These are phyloP conservation scores for Chloranthus sessilifolius DNA, from an alignment of 164 flowering plant genomes.

Conservation along the genomic window DNA sequence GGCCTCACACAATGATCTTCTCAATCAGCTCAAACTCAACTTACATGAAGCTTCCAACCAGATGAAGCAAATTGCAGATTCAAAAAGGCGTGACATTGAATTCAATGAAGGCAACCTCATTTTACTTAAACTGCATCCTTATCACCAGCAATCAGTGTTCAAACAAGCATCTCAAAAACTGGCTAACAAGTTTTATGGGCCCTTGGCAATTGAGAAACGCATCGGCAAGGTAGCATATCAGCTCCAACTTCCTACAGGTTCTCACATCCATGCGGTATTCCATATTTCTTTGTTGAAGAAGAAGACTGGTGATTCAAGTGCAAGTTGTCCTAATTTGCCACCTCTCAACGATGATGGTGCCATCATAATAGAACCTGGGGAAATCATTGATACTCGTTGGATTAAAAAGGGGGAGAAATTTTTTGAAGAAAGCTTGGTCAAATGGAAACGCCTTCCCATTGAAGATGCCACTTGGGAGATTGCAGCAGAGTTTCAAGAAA, in stretches of 20 bases:
- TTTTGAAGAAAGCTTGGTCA: too few species aligned
- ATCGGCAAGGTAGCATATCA: slow-evolving; percentile 1
- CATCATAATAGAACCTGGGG: background rate
- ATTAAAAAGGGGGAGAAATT: too few species aligned
- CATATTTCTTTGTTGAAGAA: slow-evolving; percentile 6
- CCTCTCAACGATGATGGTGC: background rate
- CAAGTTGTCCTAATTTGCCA: background rate
- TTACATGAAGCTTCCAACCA: too few species aligned
- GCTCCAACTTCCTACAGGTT: background rate
- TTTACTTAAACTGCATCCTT: too few species aligned
- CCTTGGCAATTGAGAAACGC: background rate
- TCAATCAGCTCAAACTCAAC: too few species aligned
- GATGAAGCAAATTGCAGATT: slow-evolving; percentile 5
- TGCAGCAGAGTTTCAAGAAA: background rate
- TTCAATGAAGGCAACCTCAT: too few species aligned
- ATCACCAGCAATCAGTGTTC: too few species aligned
- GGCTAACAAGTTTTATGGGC: background rate
- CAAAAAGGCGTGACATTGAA: background rate
- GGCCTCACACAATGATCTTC: background rate
- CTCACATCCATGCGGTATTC: slow-evolving; percentile 3
- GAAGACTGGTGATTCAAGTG: slow-evolving; percentile 1
- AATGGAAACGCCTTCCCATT: too few species aligned
- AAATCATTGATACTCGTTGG: too few species aligned
- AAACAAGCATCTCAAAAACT: background rate
- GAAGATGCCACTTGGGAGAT: background rate